Evolutionary conservation across 495 filamentous ascomycete species (phyloP), one percentile per base, ranked within the genome.

Genomic region (Astrocystis sublimbata): DNA sequence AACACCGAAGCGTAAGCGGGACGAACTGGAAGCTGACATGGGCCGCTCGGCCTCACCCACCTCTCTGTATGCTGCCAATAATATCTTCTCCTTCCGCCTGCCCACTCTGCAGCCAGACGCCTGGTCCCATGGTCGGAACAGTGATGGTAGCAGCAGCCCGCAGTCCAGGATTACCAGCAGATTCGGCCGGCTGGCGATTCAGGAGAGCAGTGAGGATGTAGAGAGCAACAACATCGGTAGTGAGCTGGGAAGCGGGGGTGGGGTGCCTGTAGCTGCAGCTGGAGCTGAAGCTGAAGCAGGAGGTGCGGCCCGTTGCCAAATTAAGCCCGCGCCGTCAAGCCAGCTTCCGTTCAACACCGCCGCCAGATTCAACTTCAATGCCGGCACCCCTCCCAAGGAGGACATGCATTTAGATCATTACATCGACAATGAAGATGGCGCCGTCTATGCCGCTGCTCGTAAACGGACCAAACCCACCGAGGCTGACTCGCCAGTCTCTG

Each of bases 101-200:
- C 61, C 68, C 56, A 54, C 64, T 17, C 45, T 65, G 19, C 35
- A 68, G 65, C 55, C 71, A 49, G n/a, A 65, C 46, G 43, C 69
- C 41, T 55, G 49, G 30, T 28, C 68, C 66, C 21, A 47, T 49
- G 53, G 67, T 56, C 43, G 72, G 35, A 19, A 64, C 47, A 76
- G 78, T 24, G 75, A 76, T 33, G 75, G 74, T 42, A 75, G 69
- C 63, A 71, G 69, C 31, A 91, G 88, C 68, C 88, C 89, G 30
- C 81, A 84, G 62, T 82, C 84, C 13, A 82, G 75, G 35, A 86
- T 91, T 54, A 86, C 85, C 61, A 82, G 85, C 64, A 79, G 83
- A 57, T 86, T 92, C 65, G 82, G 83, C 62, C 80, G 85, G 47
- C 76, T 91, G 33, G 82, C 80, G 38, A 58, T 63, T 8, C 0